These are phyloP conservation scores for Niebla homalea DNA, from an alignment of 495 filamentous ascomycete genomes.

Conservation along the genomic window DNA sequence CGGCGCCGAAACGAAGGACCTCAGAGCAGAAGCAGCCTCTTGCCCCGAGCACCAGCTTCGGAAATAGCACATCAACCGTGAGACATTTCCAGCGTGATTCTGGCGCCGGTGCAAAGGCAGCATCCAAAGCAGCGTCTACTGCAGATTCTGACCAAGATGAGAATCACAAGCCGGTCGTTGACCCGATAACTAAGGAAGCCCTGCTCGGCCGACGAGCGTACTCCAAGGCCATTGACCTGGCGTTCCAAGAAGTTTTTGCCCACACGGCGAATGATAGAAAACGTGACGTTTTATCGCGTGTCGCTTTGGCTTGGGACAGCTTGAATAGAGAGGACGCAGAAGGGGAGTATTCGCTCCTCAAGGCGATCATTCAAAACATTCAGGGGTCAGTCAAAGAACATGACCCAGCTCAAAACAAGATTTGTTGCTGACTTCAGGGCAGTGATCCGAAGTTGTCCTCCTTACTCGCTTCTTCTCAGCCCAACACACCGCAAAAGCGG, in stretches of 20 bases:
- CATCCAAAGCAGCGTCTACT: conserved; percentile 19
- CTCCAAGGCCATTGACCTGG: conserved; percentile 61
- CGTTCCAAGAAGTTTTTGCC: conserved; percentile 70
- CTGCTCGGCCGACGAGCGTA: conserved; percentile 67
- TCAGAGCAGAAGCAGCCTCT: conserved; percentile 61
- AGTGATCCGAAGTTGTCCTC: conserved; percentile 41
- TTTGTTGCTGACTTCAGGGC: conserved; percentile 1
- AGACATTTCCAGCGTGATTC: conserved; percentile 83
- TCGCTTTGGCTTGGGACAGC: conserved; percentile 72
- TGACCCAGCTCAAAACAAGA: not conserved
- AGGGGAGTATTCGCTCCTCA: conserved; percentile 72
- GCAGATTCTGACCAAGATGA: conserved; percentile 27
- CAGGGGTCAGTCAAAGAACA: conserved; percentile 26
- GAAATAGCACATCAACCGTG: conserved; percentile 78
- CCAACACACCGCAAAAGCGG: conserved; percentile 34
- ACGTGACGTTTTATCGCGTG: conserved; percentile 62
- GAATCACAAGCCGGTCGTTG: conserved; percentile 24
- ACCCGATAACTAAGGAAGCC: conserved; percentile 61
- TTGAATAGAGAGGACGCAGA: conserved; percentile 84
- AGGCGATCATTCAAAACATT: conserved; percentile 49
- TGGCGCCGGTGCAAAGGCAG: conserved; percentile 38
- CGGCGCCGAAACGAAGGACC: conserved; percentile 30
- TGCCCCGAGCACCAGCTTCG: conserved; percentile 73
- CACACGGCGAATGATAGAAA: conserved; percentile 63
- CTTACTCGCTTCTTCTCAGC: conserved; percentile 31